Evolutionary conservation across 495 filamentous ascomycete species (phyloP), one percentile per base, ranked within the genome.

Genomic region (Podospora anserina): DNA sequence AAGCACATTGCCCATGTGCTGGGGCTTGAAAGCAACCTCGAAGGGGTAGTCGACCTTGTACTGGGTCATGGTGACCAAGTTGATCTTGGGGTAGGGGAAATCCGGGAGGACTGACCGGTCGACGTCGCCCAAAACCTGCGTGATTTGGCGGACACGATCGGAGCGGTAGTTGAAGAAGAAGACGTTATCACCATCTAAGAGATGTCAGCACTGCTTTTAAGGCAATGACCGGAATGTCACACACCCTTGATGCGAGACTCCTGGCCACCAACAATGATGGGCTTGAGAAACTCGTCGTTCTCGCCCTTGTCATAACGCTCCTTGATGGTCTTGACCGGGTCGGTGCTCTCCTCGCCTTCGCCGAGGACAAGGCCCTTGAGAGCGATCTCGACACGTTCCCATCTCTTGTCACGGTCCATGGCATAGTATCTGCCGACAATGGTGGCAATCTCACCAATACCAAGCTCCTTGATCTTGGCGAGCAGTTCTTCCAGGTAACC

Each of bases 161-260:
- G 95, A 97, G 72, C 95, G 94, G 87, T 99, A 99, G 88, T 99
- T 99, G 91, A 99, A 99, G 88, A 97, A 97, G 86, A 99, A 97
- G 74, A 97, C 88, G 61, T 92, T 94, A 76, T 99, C 95, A 69
- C 89, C 86, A 76, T 97, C 92, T 93, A 68, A 19, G 30, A 34
- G 62, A 61, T 68, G 70, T 80, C 69, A 70, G 73, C 69, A 49
- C 28, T 9, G 26, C 15, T 59, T 20, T 5, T n/a, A 2, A 19
- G n/a, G 1, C 23, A 23, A 23, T 23, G 2, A 13, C 13, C 16
- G 32, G 56, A 44, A n/a, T n/a, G 13, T 9, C 3, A 70, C 83
- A 23, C 79, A 91, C 91, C 92, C 82, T 97, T 88, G 62, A 99
- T 87, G 68, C 96, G 88, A 30, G 84, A 85, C 69, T 94, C 90